Evolutionary conservation across 2,329 filamentous ascomycete genomes (phyloP), one percentile per base, ranked within the genome.

Genomic region (Penicillium freii): DNA sequence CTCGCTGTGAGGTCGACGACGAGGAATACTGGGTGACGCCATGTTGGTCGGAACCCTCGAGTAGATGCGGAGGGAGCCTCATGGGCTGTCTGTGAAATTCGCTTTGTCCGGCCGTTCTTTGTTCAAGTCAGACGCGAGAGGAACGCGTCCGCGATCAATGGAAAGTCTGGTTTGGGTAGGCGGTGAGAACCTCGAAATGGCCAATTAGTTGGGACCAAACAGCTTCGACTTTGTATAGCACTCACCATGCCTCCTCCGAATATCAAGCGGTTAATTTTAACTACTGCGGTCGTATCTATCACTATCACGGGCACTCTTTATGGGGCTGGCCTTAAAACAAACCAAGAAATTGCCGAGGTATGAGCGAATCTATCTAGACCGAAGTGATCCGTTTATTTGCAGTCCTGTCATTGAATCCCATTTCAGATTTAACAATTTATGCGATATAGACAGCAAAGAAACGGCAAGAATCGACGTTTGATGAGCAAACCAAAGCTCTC

Each of bases 251-350:
- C 66, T 25, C 68, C 69, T 31, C 69, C 70, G 29, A 77, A 74
- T 54, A 61, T 82, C 8, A 78, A 81, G 29, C 77, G 81, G 17
- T 75, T 82, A 56, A 74, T 85, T 19, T 69, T 85, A 63, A 84
- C 85, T 1, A 80, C 76, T 36, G 78, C 81, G 3, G 78, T 87
- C 19, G 78, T 82, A 10, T 78, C 81, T 17, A 79, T 85, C 46
- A 85, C 84, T 1, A 80, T 81, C 7, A 80, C 79, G 1, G 84
- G 85, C 51, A 78, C 83, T 5, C 77, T 82, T 60, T 87, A 85
- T 64, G 85, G 85, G 25, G 85, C 85, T 21, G 79, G 80, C 7
- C 62, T 87, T 58, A 86, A 86, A 69, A 80, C 77, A 4, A 71
- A 78, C 33, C 75, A 79, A 60, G 80, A 86, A 49, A 70, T 75